These are phyloP conservation scores for Gracilaria gracilis DNA, from an alignment of 23 red algal genomes.

Conservation along the genomic window DNA sequence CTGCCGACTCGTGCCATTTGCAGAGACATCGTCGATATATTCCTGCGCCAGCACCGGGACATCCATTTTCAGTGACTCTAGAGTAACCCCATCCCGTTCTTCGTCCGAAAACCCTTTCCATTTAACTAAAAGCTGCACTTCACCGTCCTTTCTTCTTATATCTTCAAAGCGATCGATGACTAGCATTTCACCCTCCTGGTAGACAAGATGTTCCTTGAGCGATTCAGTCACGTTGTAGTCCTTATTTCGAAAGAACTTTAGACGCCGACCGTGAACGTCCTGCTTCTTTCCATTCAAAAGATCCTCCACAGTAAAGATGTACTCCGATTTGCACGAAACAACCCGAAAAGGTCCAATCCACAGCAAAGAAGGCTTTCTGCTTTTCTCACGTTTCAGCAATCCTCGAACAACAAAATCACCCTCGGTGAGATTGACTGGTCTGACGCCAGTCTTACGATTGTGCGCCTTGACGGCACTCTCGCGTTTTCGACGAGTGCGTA, in stretches of 20 bases:
- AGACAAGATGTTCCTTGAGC: background rate
- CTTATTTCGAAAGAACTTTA: conserved; percentile 31
- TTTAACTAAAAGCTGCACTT: background rate
- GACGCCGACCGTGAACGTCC: conserved; percentile 10
- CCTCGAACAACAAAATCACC: conserved; percentile 38
- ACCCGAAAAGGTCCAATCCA: conserved; percentile 30
- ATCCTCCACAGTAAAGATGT: conserved; percentile 28
- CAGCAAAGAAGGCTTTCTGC: background rate
- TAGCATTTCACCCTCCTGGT: conserved; percentile 12
- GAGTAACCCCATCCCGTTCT: background rate
- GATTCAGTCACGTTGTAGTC: background rate
- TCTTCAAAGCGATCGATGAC: conserved; percentile 13
- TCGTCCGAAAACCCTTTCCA: conserved; percentile 18
- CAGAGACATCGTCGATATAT: background rate
- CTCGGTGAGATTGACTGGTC: conserved; percentile 1
- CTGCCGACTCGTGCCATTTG: conserved; percentile 36
- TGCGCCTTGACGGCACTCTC: background rate
- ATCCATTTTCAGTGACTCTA: background rate
- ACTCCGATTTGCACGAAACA: conserved; percentile 17
- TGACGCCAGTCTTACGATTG: conserved; percentile 20
- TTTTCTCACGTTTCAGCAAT: background rate
- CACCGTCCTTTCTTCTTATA: background rate
- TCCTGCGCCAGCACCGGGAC: conserved; percentile 12
- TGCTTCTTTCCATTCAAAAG: conserved; percentile 19
- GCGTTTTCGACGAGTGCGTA: background rate